Conservation (phyloP, 164 flowering plant genomes). For the Tinospora cordifolia region DNA sequence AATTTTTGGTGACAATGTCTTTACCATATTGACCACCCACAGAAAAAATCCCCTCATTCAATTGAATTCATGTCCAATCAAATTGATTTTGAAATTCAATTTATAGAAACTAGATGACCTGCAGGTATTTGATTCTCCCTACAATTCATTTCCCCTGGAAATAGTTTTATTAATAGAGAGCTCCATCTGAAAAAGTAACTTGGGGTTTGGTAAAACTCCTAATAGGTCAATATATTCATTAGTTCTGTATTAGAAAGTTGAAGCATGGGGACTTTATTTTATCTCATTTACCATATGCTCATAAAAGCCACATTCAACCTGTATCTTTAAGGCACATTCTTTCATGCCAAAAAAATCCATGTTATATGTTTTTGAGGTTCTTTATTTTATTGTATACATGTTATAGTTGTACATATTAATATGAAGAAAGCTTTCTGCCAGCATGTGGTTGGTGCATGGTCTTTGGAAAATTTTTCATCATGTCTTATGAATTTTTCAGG, state of each 20-base stretch:
- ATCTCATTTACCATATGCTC: background rate
- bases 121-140: background rate
- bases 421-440: background rate
- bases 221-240: too few species aligned
- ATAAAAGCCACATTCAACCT: background rate
- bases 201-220: too few species aligned
- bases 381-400: background rate
- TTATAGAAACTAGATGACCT: background rate
- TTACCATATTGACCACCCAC: too few species aligned
- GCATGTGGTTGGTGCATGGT: background rate
- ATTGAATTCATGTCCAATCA: too few species aligned
- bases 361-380: background rate
- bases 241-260: background rate
- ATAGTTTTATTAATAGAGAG: too few species aligned
- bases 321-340: background rate
- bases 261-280: background rate
- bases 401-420: background rate
- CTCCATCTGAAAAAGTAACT: too few species aligned
- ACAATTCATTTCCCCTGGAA: too few species aligned
- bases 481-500: slow-evolving; percentile 36
- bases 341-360: background rate
- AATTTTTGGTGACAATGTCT: too few species aligned
- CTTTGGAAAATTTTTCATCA: background rate
- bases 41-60: too few species aligned
- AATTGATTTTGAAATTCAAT: too few species aligned